Evolutionary conservation across 495 filamentous ascomycete species (phyloP).

Genomic region (Xylaria acuta): DNA sequence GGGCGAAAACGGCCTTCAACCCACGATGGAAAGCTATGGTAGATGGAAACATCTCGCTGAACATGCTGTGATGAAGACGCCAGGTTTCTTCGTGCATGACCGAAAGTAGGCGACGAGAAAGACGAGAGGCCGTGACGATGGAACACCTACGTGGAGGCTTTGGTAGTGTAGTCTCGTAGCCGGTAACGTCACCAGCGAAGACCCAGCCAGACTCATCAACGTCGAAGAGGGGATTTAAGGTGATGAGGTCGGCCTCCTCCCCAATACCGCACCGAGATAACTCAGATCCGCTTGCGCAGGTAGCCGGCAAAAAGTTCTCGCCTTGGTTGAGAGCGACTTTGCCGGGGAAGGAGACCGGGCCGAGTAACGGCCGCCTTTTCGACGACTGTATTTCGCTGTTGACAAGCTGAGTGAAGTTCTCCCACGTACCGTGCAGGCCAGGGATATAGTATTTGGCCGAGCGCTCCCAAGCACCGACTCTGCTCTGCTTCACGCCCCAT

Average conservation of each 20-base stretch:
- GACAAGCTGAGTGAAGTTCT: slow-evolving; percentile 71
- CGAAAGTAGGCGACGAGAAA: slow-evolving; percentile 78
- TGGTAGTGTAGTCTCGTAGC: slow-evolving; percentile 71
- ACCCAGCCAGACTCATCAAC: slow-evolving; percentile 86
- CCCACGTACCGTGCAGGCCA: slow-evolving; percentile 82
- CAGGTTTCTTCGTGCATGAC: slow-evolving; percentile 91
- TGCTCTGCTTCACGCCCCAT: slow-evolving; percentile 82
- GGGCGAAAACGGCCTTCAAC: slow-evolving; percentile 91
- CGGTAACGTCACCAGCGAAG: slow-evolving; percentile 82
- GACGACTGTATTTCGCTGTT: slow-evolving; percentile 56
- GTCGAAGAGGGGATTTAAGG: slow-evolving; percentile 93
- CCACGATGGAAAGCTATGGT: slow-evolving; percentile 88
- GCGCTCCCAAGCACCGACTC: slow-evolving; percentile 89
- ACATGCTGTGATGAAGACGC: slow-evolving; percentile 81
- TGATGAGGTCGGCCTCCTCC: slow-evolving; percentile 93
- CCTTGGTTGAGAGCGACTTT: slow-evolving; percentile 64
- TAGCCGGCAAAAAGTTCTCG: slow-evolving; percentile 61
- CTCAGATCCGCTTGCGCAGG: slow-evolving; percentile 66
- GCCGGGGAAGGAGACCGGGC: slow-evolving; percentile 70
- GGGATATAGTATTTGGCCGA: slow-evolving; percentile 91
- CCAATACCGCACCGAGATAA: slow-evolving; percentile 80
- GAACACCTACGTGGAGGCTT: slow-evolving; percentile 79
- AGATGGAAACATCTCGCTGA: slow-evolving; percentile 93
- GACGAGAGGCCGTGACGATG: slow-evolving; percentile 82
- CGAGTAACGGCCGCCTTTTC: slow-evolving; percentile 75